Base-by-base conservation (phyloP, 2,329 filamentous ascomycete genomes). In the Penicillium sp. region DNA sequence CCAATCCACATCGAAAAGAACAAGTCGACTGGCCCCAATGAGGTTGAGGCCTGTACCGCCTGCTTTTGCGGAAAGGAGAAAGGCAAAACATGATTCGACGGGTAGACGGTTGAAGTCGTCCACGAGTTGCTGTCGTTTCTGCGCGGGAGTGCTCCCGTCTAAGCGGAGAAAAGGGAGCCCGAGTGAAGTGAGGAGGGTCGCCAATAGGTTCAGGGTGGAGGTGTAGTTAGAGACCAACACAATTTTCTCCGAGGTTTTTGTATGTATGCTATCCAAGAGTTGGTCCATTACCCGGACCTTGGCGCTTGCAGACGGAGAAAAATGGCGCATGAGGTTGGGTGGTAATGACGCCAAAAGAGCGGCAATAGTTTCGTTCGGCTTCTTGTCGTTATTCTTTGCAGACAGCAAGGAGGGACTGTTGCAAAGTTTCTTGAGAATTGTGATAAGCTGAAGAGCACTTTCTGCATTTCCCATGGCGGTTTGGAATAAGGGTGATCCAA, bases 161-260 rank as follows among this genome's bases (percentile, higher is more conserved):
- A 90, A 79, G 4, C 87, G 84, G n/a, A 88, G 76, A 64, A 82
- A 88, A 2, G 78, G 76, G 51, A 88, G 80, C 1, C 79, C 81
- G 13, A 87, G 75, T 1, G 84, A 82, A 2, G 77, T 74, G 3
- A 90, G 76, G 2, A 89, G 78, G 3, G 78, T 80, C 36, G 80
- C 81, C 3, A 90, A 80, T 55, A 90, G 78, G 60, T 88, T 84
- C 8, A 90, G 78, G 0, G 87, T 90, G 8, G 84, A 84, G 0
- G 87, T 90, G 66, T 89, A 90, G 64, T 90, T 89, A 17, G 86
- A 89, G n/a, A 90, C 86, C 7, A 90, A 77, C 8, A 90, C 85
- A 20, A 90, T 81, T 62, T 90, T 90, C 62, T 90, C 87, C 1
- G 79, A 73, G 0, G 86, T 88, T 0, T 77, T 82, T 2, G 75